Evolutionary conservation across 2,329 filamentous ascomycete genomes (phyloP), one percentile per base, ranked within the genome.

Genomic region (Sordariomycetes sp.): DNA sequence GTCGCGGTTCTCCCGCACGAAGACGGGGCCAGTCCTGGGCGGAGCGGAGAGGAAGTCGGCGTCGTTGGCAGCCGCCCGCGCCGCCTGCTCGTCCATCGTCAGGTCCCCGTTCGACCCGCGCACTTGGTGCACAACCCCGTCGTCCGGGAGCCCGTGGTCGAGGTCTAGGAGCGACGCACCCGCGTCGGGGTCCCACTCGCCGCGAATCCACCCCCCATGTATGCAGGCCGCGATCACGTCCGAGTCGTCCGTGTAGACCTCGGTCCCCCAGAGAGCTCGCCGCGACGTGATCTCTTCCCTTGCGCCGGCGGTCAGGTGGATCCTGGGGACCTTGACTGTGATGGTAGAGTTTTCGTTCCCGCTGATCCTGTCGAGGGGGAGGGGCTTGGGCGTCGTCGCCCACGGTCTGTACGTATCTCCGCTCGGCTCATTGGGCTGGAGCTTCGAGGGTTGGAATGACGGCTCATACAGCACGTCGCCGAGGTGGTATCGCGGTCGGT

Each of bases 191-290:
- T 84, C 78, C 88, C 92, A 96, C 65, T 92, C 90, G 37, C 93
- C 93, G 50, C 87, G 85, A 64, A 99, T 88, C 85, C 91, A 97
- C 3, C 94, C 94, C 1, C 86, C 86, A 69, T 99, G 94, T 53
- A 99, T 93, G 60, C 92, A 93, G 2, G 93, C 92, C 0, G 91
- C 93, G 25, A 99, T 81, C 0, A 94, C 85, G 67, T 99, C 94
- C 0, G 91, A 96, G 71, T 99, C 94, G 65, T 99, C 94, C 0
- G 91, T 96, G 68, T 97, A 97, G 7, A 99, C 81, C 43, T 95
- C 92, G 0, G 90, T 94, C 1, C 94, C 94, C 92, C 93, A 99
- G 0, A 99, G 71, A 8, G 89, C 89, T 22, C 88, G 82, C 37
- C 90, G 82, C 8, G 83, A 75, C 12, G 91, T 95, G 56, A 97